Evolutionary conservation across 805 yeast species (phyloP).

Genomic region (Maudiozyma barnettii): DNA sequence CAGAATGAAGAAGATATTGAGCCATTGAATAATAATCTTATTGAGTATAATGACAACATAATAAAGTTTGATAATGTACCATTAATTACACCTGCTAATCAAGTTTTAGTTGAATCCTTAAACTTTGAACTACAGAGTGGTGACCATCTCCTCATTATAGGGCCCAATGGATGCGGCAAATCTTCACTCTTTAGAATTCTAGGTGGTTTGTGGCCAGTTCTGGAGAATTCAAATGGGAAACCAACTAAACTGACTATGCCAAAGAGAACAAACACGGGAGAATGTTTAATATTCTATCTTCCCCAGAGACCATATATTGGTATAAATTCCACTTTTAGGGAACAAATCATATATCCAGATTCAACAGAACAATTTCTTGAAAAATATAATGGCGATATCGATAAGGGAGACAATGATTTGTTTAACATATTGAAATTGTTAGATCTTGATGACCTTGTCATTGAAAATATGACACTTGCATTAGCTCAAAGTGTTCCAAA

Average conservation of each 20-base stretch:
- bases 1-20: slow-evolving; percentile 1
- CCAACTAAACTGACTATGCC: slow-evolving; percentile 41
- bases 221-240: slow-evolving; percentile 44
- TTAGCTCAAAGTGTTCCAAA: slow-evolving; percentile 15
- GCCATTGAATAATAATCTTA: slow-evolving; percentile 7
- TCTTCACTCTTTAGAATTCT: slow-evolving; percentile 83
- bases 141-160: slow-evolving; percentile 78
- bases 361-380: slow-evolving; percentile 46
- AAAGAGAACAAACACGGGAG: slow-evolving; percentile 26
- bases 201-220: slow-evolving; percentile 90
- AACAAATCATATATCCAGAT: slow-evolving; percentile 85
- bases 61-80: slow-evolving; percentile 68
- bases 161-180: slow-evolving; percentile 95
- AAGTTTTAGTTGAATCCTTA: slow-evolving; percentile 54
- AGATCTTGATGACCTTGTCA: slow-evolving; percentile 49
- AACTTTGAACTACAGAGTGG: slow-evolving; percentile 70
- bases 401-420: slow-evolving; percentile 38
- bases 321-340: slow-evolving; percentile 54
- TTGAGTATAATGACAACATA: slow-evolving; percentile 44
- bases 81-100: slow-evolving; percentile 79
- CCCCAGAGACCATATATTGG: slow-evolving; percentile 90
- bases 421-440: slow-evolving; percentile 45
- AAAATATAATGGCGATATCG: slow-evolving; percentile 22
- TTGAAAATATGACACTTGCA: slow-evolving; percentile 34
- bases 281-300: slow-evolving; percentile 56